Conservation (phyloP, 2,329 filamentous ascomycete genomes). For the Ophiostoma pallidulum region DNA sequence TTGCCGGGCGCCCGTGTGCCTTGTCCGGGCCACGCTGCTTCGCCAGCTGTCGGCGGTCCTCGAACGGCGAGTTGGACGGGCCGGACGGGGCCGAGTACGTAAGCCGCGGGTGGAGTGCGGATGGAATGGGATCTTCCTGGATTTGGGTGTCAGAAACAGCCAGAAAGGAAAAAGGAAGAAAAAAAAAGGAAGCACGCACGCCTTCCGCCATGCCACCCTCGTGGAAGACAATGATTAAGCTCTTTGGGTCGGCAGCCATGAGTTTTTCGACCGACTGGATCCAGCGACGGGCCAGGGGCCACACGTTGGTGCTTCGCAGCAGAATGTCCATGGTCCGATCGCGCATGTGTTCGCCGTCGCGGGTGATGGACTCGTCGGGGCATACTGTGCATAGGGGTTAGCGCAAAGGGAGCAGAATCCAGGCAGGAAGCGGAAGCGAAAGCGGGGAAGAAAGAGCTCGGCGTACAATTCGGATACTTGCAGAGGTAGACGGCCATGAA, state of each 20-base stretch:
- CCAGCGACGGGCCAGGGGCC: constrained; percentile 42
- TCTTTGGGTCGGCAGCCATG: constrained; percentile 30
- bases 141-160: neutral
- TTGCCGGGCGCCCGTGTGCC: constrained; percentile 10
- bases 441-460: neutral
- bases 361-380: constrained; percentile 28
- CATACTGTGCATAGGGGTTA: constrained; percentile 25
- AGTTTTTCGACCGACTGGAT: constrained; percentile 36
- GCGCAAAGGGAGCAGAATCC: neutral
- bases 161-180: neutral
- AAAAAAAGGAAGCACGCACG: constrained; percentile 18
- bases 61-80: constrained; percentile 14
- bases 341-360: constrained; percentile 35
- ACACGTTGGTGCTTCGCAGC: constrained; percentile 37
- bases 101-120: constrained; percentile 16
- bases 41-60: constrained; percentile 12
- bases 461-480: constrained; percentile 28
- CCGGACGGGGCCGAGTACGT: constrained; percentile 13
- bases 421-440: too few relatives aligned
- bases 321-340: constrained; percentile 34
- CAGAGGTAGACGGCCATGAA: constrained; percentile 40
- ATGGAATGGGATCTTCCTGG: constrained; percentile 19
- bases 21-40: constrained; percentile 6
- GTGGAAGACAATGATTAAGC: constrained; percentile 23
- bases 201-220: constrained; percentile 42